Evolutionary conservation across 78 protist species (phyloP).

Genomic region (Dictyostelium purpureum): DNA sequence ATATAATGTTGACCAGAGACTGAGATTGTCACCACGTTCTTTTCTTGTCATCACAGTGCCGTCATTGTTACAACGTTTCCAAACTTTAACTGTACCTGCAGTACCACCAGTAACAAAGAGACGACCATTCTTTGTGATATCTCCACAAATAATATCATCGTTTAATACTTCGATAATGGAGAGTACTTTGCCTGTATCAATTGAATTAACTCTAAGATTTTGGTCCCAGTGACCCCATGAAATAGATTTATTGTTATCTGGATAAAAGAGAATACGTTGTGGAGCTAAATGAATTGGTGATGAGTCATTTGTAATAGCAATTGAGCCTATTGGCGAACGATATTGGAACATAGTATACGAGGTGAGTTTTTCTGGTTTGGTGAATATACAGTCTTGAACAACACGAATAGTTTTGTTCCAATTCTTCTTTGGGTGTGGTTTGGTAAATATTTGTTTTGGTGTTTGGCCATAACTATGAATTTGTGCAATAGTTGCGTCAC

Average conservation of each 20-base stretch:
- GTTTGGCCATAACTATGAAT: constrained; percentile 98
- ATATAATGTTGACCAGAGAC: constrained; percentile 21
- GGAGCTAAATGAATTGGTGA: constrained; percentile 47
- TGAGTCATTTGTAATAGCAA: constrained; percentile 29
- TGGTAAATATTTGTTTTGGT: constrained; percentile 93
- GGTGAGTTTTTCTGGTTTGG: constrained; percentile 15
- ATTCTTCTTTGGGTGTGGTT: constrained; percentile 90
- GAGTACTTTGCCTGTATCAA: constrained; percentile 60
- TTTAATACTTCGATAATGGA: constrained; percentile 46
- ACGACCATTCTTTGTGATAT: constrained; percentile 69
- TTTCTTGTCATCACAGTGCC: constrained; percentile 56
- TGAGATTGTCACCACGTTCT: constrained; percentile 69
- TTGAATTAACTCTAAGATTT: constrained; percentile 56
- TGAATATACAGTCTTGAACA: constrained; percentile 34
- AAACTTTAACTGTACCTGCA: constrained; percentile 60
- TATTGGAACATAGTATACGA: constrained; percentile 20
- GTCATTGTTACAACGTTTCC: constrained; percentile 54
- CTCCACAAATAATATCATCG: constrained; percentile 75
- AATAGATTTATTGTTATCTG: constrained; percentile 32
- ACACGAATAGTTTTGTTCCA: constrained; percentile 5
- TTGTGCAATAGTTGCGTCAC: constrained; percentile 81
- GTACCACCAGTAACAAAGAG: constrained; percentile 69
- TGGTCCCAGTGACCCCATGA: constrained; percentile 88
- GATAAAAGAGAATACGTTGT: constrained; percentile 46
- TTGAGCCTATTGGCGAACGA: constrained; percentile 46